Base-by-base conservation (phyloP, 2,329 filamentous ascomycete species). In the Neodidymelliopsis sp. region DNA sequence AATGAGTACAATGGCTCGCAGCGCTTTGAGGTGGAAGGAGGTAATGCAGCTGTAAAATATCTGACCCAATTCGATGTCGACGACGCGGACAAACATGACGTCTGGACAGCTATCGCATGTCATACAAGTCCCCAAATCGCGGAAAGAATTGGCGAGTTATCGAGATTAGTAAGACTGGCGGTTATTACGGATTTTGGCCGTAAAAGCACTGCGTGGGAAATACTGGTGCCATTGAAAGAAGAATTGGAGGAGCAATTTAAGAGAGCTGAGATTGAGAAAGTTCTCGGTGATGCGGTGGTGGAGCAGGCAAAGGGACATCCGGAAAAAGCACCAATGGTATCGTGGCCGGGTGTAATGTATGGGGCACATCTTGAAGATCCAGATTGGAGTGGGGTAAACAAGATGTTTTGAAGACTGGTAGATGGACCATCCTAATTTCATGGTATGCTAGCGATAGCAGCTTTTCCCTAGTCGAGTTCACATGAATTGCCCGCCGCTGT, bases 21-120 rank as follows among this genome's bases (percentile, higher is more conserved):
- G 34, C 71, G 75, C 11, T 79, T 79, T 56, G 76, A 79, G 54
- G 66, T 79, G 34, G 75, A 77, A 51, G 76, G 75, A 4, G 76
- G 69, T 5, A 74, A 79, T 53, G 74, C 73, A 20, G 75, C 74
- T 6, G 67, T 67, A 2, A 30, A 52, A 1, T 63, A 70, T 42
- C 60, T 78, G 8, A 54, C 53, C 1, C 29, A 46, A 3, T 60
- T 65, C 20, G 54, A 53, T 8, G 37, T 70, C 2, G 43, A 46
- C 10, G 53, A 62, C 4, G 45, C 60, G 2, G 68, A 74, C 19
- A 59, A 57, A 10, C 71, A 74, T 23, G 64, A 74, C n/a, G 73
- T 77, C 13, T 79, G 76, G 76, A 70, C 67, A 6, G 75, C 76
- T 0, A 78, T 79, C 39, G 74, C 76, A 0, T 54, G 76, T 23